Evolutionary conservation across 1,139 yeast species (phyloP).

Genomic region (Diutina mesorugosa): DNA sequence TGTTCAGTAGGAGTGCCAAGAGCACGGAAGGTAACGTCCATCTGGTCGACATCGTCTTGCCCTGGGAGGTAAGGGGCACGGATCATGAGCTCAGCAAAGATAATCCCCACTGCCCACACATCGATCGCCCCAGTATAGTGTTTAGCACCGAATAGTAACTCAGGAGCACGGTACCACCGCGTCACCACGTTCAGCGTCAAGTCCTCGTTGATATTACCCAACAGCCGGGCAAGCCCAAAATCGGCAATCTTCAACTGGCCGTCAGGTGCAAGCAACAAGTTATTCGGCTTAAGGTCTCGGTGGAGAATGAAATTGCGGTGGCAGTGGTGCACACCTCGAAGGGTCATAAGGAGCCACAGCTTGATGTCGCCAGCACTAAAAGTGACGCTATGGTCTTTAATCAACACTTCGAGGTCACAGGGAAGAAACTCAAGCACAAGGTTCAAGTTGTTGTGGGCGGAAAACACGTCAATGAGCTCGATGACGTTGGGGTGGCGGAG

Average conservation of each 20-base stretch:
- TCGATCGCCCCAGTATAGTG: conserved; percentile 86
- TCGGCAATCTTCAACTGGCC: conserved; percentile 90
- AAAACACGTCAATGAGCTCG: conserved; percentile 77
- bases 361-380: conserved; percentile 84
- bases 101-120: conserved; percentile 89
- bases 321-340: conserved; percentile 90
- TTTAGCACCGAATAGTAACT: conserved; percentile 73
- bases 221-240: conserved; percentile 86
- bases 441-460: conserved; percentile 60
- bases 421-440: conserved; percentile 86
- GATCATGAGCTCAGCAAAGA: conserved; percentile 93
- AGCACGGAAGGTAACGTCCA: conserved; percentile 85
- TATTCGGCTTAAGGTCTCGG: conserved; percentile 79
- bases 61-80: conserved; percentile 94
- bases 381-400: conserved; percentile 64
- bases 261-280: conserved; percentile 68
- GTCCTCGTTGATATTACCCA: conserved; percentile 68
- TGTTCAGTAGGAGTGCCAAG: conserved; percentile 92
- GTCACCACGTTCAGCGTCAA: conserved; percentile 92
- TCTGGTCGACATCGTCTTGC: conserved; percentile 75
- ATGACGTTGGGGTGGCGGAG: conserved; percentile 73
- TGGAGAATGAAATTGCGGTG: conserved; percentile 85
- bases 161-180: conserved; percentile 96
- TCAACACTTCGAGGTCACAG: conserved; percentile 79
- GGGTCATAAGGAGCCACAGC: conserved; percentile 87